Conservation (phyloP, 192 early-diverging fungal species). For the Gryganskiella cystojenkinii region DNA sequence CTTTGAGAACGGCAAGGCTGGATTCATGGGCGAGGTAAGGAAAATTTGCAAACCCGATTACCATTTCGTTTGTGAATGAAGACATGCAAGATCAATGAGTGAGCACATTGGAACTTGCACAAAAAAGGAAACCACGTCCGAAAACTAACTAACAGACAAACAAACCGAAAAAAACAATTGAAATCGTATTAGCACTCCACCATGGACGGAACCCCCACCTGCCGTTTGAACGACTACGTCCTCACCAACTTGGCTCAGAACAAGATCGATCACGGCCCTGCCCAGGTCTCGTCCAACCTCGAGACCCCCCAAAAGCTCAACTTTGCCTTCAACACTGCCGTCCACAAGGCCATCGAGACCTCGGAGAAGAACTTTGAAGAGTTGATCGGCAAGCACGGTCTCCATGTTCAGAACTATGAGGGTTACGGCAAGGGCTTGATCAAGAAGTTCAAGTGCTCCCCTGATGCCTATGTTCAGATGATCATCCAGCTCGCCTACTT, state of each 20-base stretch:
- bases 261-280: slow-evolving; percentile 80
- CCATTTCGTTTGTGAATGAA: slow-evolving; percentile 7
- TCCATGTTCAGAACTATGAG: slow-evolving; percentile 83
- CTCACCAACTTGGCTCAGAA: slow-evolving; percentile 66
- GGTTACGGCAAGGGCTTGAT: slow-evolving; percentile 96
- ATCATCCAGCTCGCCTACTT: slow-evolving; percentile 97
- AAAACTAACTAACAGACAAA: too few relatives aligned
- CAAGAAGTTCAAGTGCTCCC: slow-evolving; percentile 85
- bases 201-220: slow-evolving; percentile 96
- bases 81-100: too few relatives aligned
- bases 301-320: slow-evolving; percentile 73
- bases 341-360: slow-evolving; percentile 70
- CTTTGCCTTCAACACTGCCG: slow-evolving; percentile 72
- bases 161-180: not conserved
- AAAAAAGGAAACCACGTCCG: too few relatives aligned
- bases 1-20: slow-evolving; percentile 97
- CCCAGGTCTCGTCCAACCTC: slow-evolving; percentile 66
- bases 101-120: too few relatives aligned
- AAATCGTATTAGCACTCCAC: slow-evolving; percentile 73
- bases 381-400: slow-evolving; percentile 82
- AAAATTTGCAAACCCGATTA: not conserved
- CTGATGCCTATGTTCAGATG: slow-evolving; percentile 90
- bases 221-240: slow-evolving; percentile 89
- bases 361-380: slow-evolving; percentile 85
- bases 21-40: slow-evolving; percentile 87